phyloP scores from a whole-genome alignment of 1,139 yeast species.

The Pichia sp. region DNA sequence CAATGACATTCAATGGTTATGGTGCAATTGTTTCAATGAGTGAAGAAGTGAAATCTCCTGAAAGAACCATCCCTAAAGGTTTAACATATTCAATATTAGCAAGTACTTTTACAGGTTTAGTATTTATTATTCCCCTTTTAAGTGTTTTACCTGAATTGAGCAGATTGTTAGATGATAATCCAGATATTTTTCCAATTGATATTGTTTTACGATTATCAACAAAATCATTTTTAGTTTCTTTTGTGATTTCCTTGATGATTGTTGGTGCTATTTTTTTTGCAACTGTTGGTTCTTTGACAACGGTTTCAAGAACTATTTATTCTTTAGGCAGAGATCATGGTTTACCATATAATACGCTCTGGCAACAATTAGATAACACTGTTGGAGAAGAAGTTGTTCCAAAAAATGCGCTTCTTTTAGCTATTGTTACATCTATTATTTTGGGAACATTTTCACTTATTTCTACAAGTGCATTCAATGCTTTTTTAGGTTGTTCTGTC shows the following conservation, averaged over 20 bases:
- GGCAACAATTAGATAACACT: conserved; percentile 57
- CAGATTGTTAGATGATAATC: conserved; percentile 49
- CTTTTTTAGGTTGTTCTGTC: conserved; percentile 84
- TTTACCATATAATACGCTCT: conserved; percentile 58
- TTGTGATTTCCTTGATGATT: conserved; percentile 58
- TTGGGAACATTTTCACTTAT: conserved; percentile 62
- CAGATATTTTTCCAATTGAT: conserved; percentile 50
- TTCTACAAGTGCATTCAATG: conserved; percentile 73
- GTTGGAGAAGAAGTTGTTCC: conserved; percentile 57
- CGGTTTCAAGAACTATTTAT: conserved; percentile 81
- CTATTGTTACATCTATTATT: conserved; percentile 58
- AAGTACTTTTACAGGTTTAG: conserved; percentile 61
- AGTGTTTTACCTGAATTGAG: conserved; percentile 63
- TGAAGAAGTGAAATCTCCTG: conserved; percentile 76
- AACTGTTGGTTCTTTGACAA: conserved; percentile 73
- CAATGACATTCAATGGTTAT: conserved; percentile 75
- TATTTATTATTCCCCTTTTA: conserved; percentile 65
- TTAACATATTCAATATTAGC: conserved; percentile 59
- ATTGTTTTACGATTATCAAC: conserved; percentile 66
- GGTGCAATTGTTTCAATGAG: conserved; percentile 78
- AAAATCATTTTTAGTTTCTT: conserved; percentile 58
- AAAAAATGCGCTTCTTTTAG: conserved; percentile 61
- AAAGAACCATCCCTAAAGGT: conserved; percentile 72
- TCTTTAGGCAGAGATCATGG: conserved; percentile 90
- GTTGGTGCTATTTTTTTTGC: conserved; percentile 72